These are phyloP conservation scores for Singerocomus inundabilis DNA, from an alignment of 1,284 basidiomycete genomes.

Conservation along the genomic window DNA sequence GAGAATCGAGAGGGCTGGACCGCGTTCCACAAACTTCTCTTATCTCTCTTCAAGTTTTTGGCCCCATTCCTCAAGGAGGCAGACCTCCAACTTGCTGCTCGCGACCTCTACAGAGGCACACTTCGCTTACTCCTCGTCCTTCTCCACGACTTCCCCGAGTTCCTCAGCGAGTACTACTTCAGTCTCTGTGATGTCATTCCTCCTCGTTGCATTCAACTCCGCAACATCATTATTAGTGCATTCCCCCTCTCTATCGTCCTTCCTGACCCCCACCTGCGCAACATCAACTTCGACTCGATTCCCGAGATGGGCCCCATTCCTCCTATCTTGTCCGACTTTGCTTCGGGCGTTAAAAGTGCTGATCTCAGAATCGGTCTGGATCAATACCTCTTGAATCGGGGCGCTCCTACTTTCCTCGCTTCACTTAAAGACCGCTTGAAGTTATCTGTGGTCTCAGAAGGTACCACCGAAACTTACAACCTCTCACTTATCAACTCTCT, in stretches of 20 bases:
- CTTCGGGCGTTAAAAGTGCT: constrained; percentile 72
- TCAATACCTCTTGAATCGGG: constrained; percentile 75
- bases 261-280: constrained; percentile 85
- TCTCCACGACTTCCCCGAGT: constrained; percentile 98
- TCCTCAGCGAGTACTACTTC: constrained; percentile 96
- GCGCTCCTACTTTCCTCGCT: constrained; percentile 66
- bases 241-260: constrained; percentile 88
- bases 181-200: constrained; percentile 93
- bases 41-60: constrained; percentile 93
- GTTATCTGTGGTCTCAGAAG: constrained; percentile 50
- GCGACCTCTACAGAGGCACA: constrained; percentile 91
- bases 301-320: constrained; percentile 91
- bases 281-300: constrained; percentile 67
- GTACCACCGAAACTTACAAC: constrained; percentile 74
- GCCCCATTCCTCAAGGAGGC: constrained; percentile 85
- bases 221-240: constrained; percentile 95
- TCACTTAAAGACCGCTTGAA: constrained; percentile 80
- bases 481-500: constrained; percentile 86
- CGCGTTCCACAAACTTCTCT: constrained; percentile 91
- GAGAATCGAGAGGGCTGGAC: constrained; percentile 93
- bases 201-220: constrained; percentile 90
- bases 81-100: constrained; percentile 80
- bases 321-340: constrained; percentile 87
- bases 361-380: constrained; percentile 81
- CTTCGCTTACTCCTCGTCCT: constrained; percentile 91